These are phyloP conservation scores for Furcasterigmium furcatum DNA, from an alignment of 2,329 filamentous ascomycete genomes.

Conservation along the genomic window DNA sequence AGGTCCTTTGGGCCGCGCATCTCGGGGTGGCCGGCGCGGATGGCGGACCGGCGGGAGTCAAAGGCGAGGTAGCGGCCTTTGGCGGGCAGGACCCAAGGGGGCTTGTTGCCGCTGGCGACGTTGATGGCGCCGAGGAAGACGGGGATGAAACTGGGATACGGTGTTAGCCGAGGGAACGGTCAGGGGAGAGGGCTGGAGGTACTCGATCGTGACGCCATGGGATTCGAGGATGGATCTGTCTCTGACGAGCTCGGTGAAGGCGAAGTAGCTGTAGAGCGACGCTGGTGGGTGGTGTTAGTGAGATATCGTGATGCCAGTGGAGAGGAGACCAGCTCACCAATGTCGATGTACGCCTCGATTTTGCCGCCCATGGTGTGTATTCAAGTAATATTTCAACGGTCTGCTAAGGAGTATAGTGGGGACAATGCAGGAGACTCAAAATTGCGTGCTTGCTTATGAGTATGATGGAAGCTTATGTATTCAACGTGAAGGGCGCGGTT, in stretches of 20 bases:
- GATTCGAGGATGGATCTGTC: slow-evolving; percentile 52
- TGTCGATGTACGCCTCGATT: slow-evolving; percentile 66
- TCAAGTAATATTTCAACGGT: too few relatives aligned
- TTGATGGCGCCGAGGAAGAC: slow-evolving; percentile 70
- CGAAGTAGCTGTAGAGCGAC: slow-evolving; percentile 59
- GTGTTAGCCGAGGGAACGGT: neutral
- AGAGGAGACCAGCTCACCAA: slow-evolving; percentile 42
- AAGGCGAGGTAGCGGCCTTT: slow-evolving; percentile 57
- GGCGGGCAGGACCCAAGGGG: slow-evolving; percentile 67
- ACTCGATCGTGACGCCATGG: slow-evolving; percentile 66
- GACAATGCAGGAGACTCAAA: too few relatives aligned
- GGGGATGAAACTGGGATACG: slow-evolving; percentile 61
- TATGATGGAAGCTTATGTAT: too few relatives aligned
- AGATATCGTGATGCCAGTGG: too few relatives aligned
- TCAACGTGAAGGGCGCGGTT: too few relatives aligned
- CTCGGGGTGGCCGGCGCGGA: slow-evolving; percentile 30
- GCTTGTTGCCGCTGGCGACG: slow-evolving; percentile 62
- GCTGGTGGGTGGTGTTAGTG: slow-evolving; percentile 41
- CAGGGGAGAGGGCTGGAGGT: slow-evolving; percentile 21
- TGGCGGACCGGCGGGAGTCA: slow-evolving; percentile 36
- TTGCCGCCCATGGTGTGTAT: slow-evolving; percentile 55
- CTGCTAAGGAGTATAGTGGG: too few relatives aligned
- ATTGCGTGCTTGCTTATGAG: too few relatives aligned
- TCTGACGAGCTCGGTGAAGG: slow-evolving; percentile 53
- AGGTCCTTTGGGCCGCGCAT: slow-evolving; percentile 38